Percentiles rank a stretch among this genome's conserved stretches.
phyloP scores from a whole-genome alignment of 768 basidiomycete species.

The Termitomyces heimii region DNA sequence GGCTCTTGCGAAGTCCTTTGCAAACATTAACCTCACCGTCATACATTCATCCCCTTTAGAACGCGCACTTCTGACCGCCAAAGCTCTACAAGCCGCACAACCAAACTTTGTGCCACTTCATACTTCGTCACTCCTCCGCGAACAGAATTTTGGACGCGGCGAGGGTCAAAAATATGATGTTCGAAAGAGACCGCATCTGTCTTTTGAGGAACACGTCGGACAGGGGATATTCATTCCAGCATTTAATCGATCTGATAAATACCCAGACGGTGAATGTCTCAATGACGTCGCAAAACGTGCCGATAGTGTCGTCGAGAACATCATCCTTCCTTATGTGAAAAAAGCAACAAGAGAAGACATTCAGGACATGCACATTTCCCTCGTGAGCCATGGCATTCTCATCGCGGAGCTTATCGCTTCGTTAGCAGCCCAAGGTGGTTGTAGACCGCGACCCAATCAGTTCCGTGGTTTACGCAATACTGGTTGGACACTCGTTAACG shows the following conservation, averaged over 20 bases:
- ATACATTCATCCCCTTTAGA: slow-evolving; percentile 65
- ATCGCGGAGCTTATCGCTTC: slow-evolving; percentile 54
- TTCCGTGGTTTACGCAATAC: slow-evolving; percentile 60
- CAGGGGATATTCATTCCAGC: slow-evolving; percentile 48
- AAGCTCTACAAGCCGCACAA: slow-evolving; percentile 47
- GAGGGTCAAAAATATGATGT: slow-evolving; percentile 55
- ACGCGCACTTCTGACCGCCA: slow-evolving; percentile 58
- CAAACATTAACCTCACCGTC: slow-evolving; percentile 39
- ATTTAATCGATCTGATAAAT: slow-evolving; percentile 39
- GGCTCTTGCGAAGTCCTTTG: slow-evolving; percentile 51
- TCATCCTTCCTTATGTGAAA: slow-evolving; percentile 52
- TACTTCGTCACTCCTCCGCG: slow-evolving; percentile 49
- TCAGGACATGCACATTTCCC: slow-evolving; percentile 44
- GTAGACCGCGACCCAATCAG: slow-evolving; percentile 17
- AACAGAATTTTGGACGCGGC: slow-evolving; percentile 65
- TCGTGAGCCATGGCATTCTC: slow-evolving; percentile 75
- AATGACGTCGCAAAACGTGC: slow-evolving; percentile 59
- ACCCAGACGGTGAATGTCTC: slow-evolving; percentile 68
- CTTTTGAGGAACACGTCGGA: slow-evolving; percentile 43
- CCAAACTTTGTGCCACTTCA: slow-evolving; percentile 36
- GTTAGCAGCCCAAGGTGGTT: slow-evolving; percentile 35
- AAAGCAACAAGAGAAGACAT: slow-evolving; percentile 29
- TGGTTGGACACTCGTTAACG: slow-evolving; percentile 54
- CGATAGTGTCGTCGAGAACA: slow-evolving; percentile 38
- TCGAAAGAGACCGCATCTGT: slow-evolving; percentile 21